These are phyloP conservation scores for Aegle marmelos DNA, from an alignment of 345 rosid genomes.

Conservation along the genomic window DNA sequence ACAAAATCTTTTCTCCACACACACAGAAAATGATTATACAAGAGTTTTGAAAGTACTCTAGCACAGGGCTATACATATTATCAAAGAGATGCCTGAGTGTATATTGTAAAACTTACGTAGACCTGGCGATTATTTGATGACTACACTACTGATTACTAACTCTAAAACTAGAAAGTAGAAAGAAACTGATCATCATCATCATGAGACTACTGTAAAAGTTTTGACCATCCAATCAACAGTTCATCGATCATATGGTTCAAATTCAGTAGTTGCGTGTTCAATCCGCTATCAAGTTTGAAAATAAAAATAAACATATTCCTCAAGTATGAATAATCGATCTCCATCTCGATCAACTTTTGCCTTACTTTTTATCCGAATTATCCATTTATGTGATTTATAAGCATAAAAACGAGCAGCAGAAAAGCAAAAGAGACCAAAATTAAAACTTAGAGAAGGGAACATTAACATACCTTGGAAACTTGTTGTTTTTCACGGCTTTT, in stretches of 20 bases:
- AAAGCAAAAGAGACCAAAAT: background rate
- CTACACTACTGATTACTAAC: too few relatives aligned
- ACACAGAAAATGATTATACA: too few relatives aligned
- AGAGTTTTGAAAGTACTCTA: too few relatives aligned
- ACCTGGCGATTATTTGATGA: too few relatives aligned
- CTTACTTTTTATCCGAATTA: background rate
- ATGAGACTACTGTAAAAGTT: background rate
- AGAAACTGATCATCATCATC: too few relatives aligned
- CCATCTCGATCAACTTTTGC: background rate
- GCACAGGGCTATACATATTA: too few relatives aligned
- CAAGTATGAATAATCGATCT: background rate
- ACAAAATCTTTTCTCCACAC: too few relatives aligned
- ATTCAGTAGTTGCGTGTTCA: background rate
- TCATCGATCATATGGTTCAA: background rate
- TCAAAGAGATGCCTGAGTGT: too few relatives aligned
- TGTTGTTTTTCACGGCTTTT: conserved; percentile 80
- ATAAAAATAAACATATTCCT: background rate
- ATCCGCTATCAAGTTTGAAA: background rate
- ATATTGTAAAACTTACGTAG: too few relatives aligned
- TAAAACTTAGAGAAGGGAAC: background rate
- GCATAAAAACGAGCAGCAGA: background rate
- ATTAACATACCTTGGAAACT: conserved; percentile 58
- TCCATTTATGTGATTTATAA: background rate
- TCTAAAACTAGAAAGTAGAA: too few relatives aligned
- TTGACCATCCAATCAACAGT: background rate